Evolutionary conservation across 2,329 filamentous ascomycete species (phyloP).

Genomic region (Aspergillus bombycis): DNA sequence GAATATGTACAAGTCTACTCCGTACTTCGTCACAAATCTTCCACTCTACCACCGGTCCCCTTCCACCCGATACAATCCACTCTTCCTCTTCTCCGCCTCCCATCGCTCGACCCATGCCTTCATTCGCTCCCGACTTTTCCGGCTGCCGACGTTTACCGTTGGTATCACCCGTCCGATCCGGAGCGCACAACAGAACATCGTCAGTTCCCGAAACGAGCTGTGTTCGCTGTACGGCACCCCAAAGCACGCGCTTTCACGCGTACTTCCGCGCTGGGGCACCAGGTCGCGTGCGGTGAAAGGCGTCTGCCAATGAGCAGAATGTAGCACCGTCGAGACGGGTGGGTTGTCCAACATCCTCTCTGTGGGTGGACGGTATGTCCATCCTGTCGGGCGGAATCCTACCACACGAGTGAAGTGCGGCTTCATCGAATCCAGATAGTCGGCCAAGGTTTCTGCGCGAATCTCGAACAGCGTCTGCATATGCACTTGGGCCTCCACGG

Average conservation of each 20-base stretch:
- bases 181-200: conserved; percentile 87
- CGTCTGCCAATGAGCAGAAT: conserved; percentile 73
- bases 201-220: conserved; percentile 90
- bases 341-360: conserved; percentile 66
- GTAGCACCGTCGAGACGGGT: conserved; percentile 65
- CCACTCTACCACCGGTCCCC: conserved; percentile 27
- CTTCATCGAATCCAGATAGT: conserved; percentile 80
- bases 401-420: conserved; percentile 84
- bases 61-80: conserved; percentile 58
- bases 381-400: conserved; percentile 89
- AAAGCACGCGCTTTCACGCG: conserved; percentile 80
- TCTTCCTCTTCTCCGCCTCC: conserved; percentile 64
- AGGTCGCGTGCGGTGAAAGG: conserved; percentile 73
- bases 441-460: conserved; percentile 82
- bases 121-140: conserved; percentile 67
- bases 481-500: conserved; percentile 87
- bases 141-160: conserved; percentile 82
- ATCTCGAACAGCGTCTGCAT: conserved; percentile 98
- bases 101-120: conserved; percentile 68
- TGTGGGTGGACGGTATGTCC: conserved; percentile 81
- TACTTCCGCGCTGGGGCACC: conserved; percentile 80
- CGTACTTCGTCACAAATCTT: too few relatives aligned
- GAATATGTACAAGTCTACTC: not conserved
- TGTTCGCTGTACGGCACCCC: conserved; percentile 97
- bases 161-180: conserved; percentile 88